Evolutionary conservation across 2,329 filamentous ascomycete species (phyloP), one percentile per base, ranked within the genome.

Genomic region (Penicillium sp.): DNA sequence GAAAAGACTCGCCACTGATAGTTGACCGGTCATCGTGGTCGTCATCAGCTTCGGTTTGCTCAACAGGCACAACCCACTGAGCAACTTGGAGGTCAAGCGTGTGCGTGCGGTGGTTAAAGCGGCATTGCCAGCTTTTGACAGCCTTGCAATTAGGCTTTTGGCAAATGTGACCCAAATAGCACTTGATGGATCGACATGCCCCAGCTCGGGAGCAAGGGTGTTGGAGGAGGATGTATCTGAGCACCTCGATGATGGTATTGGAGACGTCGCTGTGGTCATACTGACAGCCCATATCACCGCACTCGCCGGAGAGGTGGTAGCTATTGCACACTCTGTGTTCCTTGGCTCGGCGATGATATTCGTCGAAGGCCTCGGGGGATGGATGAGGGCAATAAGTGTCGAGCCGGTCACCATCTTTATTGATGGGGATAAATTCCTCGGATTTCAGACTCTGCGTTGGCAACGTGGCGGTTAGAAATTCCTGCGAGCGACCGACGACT

Each of bases 271-370:
- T 68, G 62, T 84, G 82, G 49, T 83, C 80, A 61, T 74, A 83
- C 3, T 66, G 65, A 58, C 79, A 81, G 53, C 57, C 56, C 43
- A 66, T 59, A 41, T 68, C 67, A 29, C 64, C 63, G 61, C 81
- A 83, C 16, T 68, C 58, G 3, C 72, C 70, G 0, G 72, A 72
- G 0, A 84, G 70, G 55, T 82, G 78, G 56, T 76, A 75, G 27
- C 73, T 75, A 63, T 83, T 83, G 67, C 82, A 84, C 0, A 80
- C 73, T 61, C 82, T 82, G 19, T 71, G 68, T 2, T 68, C 62
- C 14, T 68, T 69, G 27, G 71, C 70, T 13, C 75, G 73, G 11
- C 68, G 65, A 21, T 74, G 72, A 63, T 80, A 83, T 9, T 61
- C 60, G 2, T 71, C 64, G 63, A 75, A 73, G 27, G 77, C 75